These are phyloP conservation scores for Zalaria sp. DNA, from an alignment of 2,329 filamentous ascomycete genomes.

Conservation along the genomic window DNA sequence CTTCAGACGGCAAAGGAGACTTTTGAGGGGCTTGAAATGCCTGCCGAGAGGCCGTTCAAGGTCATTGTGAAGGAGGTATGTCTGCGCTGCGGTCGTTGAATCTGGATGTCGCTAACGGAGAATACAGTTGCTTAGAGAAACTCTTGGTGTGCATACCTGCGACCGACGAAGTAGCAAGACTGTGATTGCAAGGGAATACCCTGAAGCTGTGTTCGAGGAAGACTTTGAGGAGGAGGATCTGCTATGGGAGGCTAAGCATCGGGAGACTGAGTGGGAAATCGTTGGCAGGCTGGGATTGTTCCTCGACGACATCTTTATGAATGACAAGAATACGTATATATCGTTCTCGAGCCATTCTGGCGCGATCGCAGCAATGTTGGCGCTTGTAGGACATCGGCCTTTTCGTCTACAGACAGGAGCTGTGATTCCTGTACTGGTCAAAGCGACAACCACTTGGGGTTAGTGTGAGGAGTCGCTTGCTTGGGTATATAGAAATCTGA, in stretches of 20 bases:
- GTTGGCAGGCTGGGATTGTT: slow-evolving; percentile 16
- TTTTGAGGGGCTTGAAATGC: slow-evolving; percentile 40
- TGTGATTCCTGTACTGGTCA: slow-evolving; percentile 37
- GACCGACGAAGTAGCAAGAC: slow-evolving; percentile 44
- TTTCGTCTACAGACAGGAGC: slow-evolving; percentile 36
- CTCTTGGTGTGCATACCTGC: slow-evolving; percentile 54
- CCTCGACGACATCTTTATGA: slow-evolving; percentile 39
- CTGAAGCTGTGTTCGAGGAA: slow-evolving; percentile 41
- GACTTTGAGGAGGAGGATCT: slow-evolving; percentile 47
- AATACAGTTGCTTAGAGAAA: slow-evolving; percentile 41
- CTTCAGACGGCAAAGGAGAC: slow-evolving; percentile 46
- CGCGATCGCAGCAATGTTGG: slow-evolving; percentile 40
- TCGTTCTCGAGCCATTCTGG: slow-evolving; percentile 46
- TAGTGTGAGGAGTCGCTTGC: background rate
- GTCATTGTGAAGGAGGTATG: slow-evolving; percentile 48
- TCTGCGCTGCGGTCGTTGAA: slow-evolving; percentile 35
- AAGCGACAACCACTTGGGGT: slow-evolving; percentile 12
- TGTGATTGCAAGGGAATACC: slow-evolving; percentile 39
- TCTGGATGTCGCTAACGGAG: background rate
- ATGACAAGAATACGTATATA: slow-evolving; percentile 33
- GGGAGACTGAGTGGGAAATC: slow-evolving; percentile 38
- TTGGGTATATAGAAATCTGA: background rate
- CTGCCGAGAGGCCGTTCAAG: slow-evolving; percentile 35
- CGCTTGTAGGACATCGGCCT: slow-evolving; percentile 27
- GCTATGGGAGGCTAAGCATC: slow-evolving; percentile 27